phyloP scores from a whole-genome alignment of 1,139 yeast genomes.

The Geotrichum siamense region DNA sequence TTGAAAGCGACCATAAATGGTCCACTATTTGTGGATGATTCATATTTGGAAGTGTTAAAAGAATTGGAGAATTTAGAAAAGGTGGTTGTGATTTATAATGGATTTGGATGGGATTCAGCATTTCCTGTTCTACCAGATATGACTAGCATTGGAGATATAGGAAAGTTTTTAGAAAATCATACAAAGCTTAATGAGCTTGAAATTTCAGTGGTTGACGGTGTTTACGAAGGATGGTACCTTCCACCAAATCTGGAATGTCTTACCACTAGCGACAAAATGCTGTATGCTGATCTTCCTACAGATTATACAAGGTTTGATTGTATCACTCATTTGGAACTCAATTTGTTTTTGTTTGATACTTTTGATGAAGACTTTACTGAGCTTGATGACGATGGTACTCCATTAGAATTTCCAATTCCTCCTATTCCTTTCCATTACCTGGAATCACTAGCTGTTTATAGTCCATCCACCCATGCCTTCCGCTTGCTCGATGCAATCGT shows the following conservation, averaged over 20 bases:
- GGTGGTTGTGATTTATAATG: slow-evolving; percentile 2
- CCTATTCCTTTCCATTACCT: slow-evolving; percentile 2
- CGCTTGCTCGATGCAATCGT: background rate
- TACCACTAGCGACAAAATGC: slow-evolving; percentile 4
- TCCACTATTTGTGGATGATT: background rate
- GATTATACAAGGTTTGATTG: slow-evolving; percentile 1
- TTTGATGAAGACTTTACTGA: background rate
- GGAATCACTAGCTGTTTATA: slow-evolving; percentile 5
- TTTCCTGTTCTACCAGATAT: background rate
- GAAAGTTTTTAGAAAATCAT: background rate
- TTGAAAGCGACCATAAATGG: background rate
- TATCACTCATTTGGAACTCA: slow-evolving; percentile 6
- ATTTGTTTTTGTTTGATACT: background rate
- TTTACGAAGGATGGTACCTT: slow-evolving; percentile 1
- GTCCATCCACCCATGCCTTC: background rate
- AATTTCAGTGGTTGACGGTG: background rate
- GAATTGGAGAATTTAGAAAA: background rate
- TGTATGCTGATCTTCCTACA: background rate
- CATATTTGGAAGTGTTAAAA: background rate
- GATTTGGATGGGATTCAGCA: slow-evolving; percentile 7
- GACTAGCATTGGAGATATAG: slow-evolving; percentile 1
- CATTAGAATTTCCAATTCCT: background rate
- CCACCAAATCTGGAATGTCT: slow-evolving; percentile 6
- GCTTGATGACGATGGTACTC: background rate
- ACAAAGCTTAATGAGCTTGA: slow-evolving; percentile 2